A percentile compares a stretch with the other conserved stretches of the same genome.
Conservation (phyloP, 305 asterid species). For the Fraxinus floribunda region DNA sequence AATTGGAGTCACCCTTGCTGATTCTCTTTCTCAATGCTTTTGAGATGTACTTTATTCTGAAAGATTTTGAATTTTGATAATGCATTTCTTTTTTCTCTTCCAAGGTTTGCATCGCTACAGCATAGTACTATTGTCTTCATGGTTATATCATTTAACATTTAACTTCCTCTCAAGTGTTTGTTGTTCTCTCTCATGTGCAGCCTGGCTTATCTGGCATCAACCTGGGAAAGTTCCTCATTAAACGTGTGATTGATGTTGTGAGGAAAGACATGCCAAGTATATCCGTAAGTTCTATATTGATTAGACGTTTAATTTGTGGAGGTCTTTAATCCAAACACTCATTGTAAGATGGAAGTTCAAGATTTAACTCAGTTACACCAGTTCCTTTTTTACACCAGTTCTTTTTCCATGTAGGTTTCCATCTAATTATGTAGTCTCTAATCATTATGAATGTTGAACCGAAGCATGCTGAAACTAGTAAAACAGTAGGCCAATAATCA, state of each 20-base stretch:
- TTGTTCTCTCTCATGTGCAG: conserved; percentile 42
- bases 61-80: conserved; percentile 4
- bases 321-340: neutral
- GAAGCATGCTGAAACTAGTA: neutral
- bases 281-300: conserved; percentile 50
- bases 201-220: conserved; percentile 94
- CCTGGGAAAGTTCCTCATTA: conserved; percentile 87
- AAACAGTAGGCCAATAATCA: conserved; percentile 1
- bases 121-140: neutral
- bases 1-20: neutral
- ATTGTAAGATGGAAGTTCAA: neutral
- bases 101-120: neutral
- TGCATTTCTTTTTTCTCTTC: conserved; percentile 4
- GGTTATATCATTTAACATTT: neutral
- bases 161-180: conserved; percentile 7
- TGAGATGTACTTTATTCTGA: neutral
- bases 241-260: conserved; percentile 89
- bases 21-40: neutral
- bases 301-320: conserved; percentile 6
- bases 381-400: neutral
- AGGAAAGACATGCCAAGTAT: conserved; percentile 84
- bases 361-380: neutral
- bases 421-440: neutral
- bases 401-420: conserved; percentile 10
- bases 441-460: neutral